Base-by-base conservation (phyloP, 306 rosid genomes). In the Adenanthera pavonina region DNA sequence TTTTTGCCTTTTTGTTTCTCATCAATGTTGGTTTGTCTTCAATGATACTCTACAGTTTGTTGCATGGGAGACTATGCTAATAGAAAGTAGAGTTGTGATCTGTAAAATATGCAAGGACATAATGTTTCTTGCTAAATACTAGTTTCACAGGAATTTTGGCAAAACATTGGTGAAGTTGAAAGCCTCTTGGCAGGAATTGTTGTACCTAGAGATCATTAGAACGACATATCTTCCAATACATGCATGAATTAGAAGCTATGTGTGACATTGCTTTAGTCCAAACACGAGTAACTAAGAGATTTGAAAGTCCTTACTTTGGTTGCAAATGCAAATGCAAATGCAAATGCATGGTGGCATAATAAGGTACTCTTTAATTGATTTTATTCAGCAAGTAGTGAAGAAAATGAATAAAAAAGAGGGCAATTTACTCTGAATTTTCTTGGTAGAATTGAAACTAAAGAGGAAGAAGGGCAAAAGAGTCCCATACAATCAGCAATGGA, bases 11-110 rank as follows among this genome's bases (percentile, higher is more conserved):
- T 78, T 41, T 78, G 16, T 70, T 70, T 17, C 72, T 40, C 64
- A 44, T 49, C 78, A 62, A 14, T 80, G 62, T 20, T 16, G 34
- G 14, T 20, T 7, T 62, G 47, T 80, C 35, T 52, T 51, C 38
- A 5, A 30, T 16, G 43, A 20, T 72, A 17, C 38, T 41, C 19
- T 30, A 12, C 17, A 77, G 5, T 47, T 65, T 16, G 38, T 77
- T 62, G 48, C 61, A 33, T 3, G 47, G 74, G 53, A 56, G 62
- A 35, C 14, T n/a, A 62, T 16, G 65, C 36, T 76, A 36, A 25
- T 49, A 72, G 62, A 47, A 14, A 10, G 30, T 25, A 20, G 20
- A 47, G 67, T 52, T 54, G 65, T 67, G 56, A 82, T 16, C 10
- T 66, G 46, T 43, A 40, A 49, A 51, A 44, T 33, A 70, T 69